Evolutionary conservation across 768 basidiomycete species (phyloP), one percentile per base, ranked within the genome.

Genomic region (Boletus edulis): DNA sequence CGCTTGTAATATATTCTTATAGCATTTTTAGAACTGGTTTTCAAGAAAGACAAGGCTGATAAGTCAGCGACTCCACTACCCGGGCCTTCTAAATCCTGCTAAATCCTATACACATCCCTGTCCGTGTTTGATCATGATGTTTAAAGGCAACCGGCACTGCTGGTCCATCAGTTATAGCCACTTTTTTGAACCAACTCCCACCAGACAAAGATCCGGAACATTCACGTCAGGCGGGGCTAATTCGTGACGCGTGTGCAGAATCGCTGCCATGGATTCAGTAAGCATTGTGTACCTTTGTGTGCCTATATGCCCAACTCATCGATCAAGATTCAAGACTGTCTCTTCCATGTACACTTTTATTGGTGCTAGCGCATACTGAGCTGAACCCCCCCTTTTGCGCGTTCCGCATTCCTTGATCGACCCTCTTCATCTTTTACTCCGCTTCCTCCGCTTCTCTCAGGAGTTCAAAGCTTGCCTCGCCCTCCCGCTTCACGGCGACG

Each of bases 401-500:
- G 14, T 35, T 14, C 34, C 6, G 13, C 34, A 14, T 35, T 14
- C 14, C 13, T 14, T 5, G 34, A 6, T 14, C 11, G 34, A 35
- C 14, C 34, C 14, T 35, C 34, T 14, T 35, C 34, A 6, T 14
- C 34, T 31, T 29, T 50, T 29, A 62, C 4, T 49, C 29, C 15
- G 46, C 58, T 12, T 54, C 47, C n/a, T 51, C 31, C 1, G 51
- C 61, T 38, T 67, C 77, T 9, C 67, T 68, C 46, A 78, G 75
- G 27, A 95, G 76, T 65, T 94, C 87, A 62, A 93, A 91, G 24
- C 56, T 65, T 3, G 67, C 68, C 55, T 78, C 75, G 22, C 86
- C 85, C 8, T 79, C 79, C 54, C 73, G 73, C 64, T 86, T 87
- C 54, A 87, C 82, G 4, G 91, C 92, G 32, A 97, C 93, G 8